Base-by-base conservation (phyloP, 441 rosid species). In the Adansonia rubrostipa region DNA sequence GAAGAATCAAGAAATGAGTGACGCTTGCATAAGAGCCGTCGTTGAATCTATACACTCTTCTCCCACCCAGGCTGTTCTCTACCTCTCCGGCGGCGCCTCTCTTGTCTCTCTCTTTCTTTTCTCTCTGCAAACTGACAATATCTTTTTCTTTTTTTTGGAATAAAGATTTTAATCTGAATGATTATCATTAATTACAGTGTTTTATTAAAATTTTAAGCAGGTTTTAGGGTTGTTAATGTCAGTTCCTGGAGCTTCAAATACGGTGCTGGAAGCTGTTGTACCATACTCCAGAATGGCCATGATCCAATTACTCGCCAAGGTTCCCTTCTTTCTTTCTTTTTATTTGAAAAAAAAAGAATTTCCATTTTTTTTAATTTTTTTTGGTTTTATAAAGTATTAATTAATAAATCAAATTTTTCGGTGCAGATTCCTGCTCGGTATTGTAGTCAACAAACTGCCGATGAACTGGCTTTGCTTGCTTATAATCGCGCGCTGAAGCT, bases 41-140 rank as follows among this genome's bases (percentile, higher is more conserved):
- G 95, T 94, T 4, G 93, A 94, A 83, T 92, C 92, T 56, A 87
- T 96, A 42, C 97, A 96, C 84, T 86, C 92, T 47, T 82, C 87
- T 3, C 89, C 95, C 20, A 78, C 89, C 22, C 96, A 90, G 78
- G 93, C 91, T 76, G 97, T 96, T 75, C 81, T 96, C 36, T 90
- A 92, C 80, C 83, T 96, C 78, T 70, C 94, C 86, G 98, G 98
- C 75, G 99, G 98, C 60, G 96, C 97, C n/a, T 91, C 99, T 83
- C 86, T 89, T 93, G 99, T 92, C 53, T 6, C 77, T 64, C 74
- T 42, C 71, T 68, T 75, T 72, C 8, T 62, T 45, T 20, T 19
- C 24, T 19, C 14, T 65, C 28, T 5, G 24, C 66, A 11, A 62
- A 61, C 22, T 60, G 10, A 3, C 1, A 24, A 0, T 28, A 28